Percentiles rank a stretch among this genome's conserved stretches.
phyloP scores from a whole-genome alignment of 2,329 filamentous ascomycete genomes.

The Didymosphaeria variabile region DNA sequence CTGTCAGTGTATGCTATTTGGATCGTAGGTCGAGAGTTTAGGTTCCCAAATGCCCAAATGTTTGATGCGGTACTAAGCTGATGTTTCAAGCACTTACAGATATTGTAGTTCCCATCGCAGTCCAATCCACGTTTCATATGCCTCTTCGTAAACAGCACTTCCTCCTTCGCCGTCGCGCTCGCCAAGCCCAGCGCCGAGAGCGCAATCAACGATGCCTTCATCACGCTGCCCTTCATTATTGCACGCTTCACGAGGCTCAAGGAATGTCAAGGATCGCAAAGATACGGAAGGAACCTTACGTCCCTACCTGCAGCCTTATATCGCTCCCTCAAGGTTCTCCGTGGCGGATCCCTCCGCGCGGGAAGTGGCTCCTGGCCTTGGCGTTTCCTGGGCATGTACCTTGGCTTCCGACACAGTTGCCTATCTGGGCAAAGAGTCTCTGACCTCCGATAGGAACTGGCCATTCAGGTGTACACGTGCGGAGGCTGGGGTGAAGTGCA shows the following conservation, averaged over 20 bases:
- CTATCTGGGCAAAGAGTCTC: slow-evolving; percentile 25
- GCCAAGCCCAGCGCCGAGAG: slow-evolving; percentile 27
- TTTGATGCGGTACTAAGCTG: neutral
- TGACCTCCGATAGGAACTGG: slow-evolving; percentile 33
- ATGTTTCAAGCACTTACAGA: slow-evolving; percentile 32
- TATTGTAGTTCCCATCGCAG: slow-evolving; percentile 46
- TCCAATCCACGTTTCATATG: slow-evolving; percentile 44
- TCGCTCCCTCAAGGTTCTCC: neutral
- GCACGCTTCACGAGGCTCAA: neutral
- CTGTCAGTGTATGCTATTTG: neutral
- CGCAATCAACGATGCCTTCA: slow-evolving; percentile 27
- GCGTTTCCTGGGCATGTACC: slow-evolving; percentile 29
- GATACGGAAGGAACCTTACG: slow-evolving; percentile 17
- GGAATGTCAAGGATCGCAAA: slow-evolving; percentile 19
- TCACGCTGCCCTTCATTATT: slow-evolving; percentile 35
- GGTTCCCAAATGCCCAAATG: neutral
- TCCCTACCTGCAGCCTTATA: slow-evolving; percentile 19
- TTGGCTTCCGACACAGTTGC: slow-evolving; percentile 35
- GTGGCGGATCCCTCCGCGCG: slow-evolving; percentile 15
- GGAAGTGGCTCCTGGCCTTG: slow-evolving; percentile 24
- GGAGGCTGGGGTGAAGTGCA: slow-evolving; percentile 8
- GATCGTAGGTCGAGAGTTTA: too few relatives aligned
- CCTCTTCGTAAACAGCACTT: slow-evolving; percentile 37
- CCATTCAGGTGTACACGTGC: slow-evolving; percentile 44
- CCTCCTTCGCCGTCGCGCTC: slow-evolving; percentile 32